Percentiles rank a stretch among this genome's conserved stretches.
phyloP scores from a whole-genome alignment of 257 asterid genomes.

The Solanum chilense region DNA sequence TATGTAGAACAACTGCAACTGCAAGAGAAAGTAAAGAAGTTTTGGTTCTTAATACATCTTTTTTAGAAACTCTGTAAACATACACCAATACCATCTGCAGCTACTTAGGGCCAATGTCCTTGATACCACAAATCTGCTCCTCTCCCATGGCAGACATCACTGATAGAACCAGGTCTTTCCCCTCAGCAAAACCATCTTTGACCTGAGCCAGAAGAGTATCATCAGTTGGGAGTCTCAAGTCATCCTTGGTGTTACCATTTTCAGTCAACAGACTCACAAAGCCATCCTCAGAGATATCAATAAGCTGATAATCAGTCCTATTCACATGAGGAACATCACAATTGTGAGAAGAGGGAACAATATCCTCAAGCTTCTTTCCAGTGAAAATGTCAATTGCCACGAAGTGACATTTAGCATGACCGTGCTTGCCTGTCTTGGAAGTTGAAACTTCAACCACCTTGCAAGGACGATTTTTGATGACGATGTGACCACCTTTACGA shows the following conservation, averaged over 20 bases:
- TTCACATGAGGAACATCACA: slow-evolving; percentile 42
- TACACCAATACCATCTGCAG: neutral
- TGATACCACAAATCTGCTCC: slow-evolving; percentile 25
- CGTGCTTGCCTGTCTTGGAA: slow-evolving; percentile 39
- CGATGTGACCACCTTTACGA: too few relatives aligned
- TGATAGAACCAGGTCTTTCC: slow-evolving; percentile 22
- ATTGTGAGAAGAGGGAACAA: slow-evolving; percentile 39
- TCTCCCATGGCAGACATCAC: slow-evolving; percentile 28
- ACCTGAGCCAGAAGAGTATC: slow-evolving; percentile 22
- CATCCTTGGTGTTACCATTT: slow-evolving; percentile 35
- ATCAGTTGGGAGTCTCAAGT: slow-evolving; percentile 31
- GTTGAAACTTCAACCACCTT: slow-evolving; percentile 44
- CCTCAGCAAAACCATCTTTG: slow-evolving; percentile 21
- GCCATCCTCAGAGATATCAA: slow-evolving; percentile 35
- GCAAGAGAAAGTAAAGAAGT: neutral
- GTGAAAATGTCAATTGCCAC: slow-evolving; percentile 36
- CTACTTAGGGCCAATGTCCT: slow-evolving; percentile 27
- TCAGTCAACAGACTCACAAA: slow-evolving; percentile 33
- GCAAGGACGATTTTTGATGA: too few relatives aligned
- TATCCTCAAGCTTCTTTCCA: slow-evolving; percentile 34
- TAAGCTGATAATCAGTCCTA: slow-evolving; percentile 30
- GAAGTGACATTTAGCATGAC: slow-evolving; percentile 42
- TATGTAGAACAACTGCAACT: neutral
- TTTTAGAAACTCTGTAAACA: neutral
- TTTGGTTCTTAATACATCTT: neutral